phyloP scores from a whole-genome alignment of 164 flowering plant genomes.

The Kingdonia uniflora region DNA sequence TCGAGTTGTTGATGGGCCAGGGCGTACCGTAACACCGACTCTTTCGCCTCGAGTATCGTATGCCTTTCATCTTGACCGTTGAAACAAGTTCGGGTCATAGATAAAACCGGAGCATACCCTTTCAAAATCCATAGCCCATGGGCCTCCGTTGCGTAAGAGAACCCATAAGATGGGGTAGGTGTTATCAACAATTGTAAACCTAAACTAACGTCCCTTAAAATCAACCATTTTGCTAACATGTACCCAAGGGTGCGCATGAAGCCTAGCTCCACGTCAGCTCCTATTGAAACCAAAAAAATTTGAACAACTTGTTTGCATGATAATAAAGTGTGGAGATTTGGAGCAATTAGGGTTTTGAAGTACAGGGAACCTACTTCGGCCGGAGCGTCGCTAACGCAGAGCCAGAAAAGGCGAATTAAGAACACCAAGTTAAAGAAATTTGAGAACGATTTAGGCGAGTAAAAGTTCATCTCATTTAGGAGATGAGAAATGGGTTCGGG shows the following conservation, averaged over 20 bases:
- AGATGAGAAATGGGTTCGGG: constrained; percentile 50
- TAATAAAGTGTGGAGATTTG: constrained; percentile 26
- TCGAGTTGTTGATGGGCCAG: constrained; percentile 84
- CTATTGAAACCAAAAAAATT: constrained; percentile 45
- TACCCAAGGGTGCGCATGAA: constrained; percentile 72
- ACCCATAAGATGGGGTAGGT: constrained; percentile 15
- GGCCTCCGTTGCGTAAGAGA: constrained; percentile 60
- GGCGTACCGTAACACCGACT: constrained; percentile 52
- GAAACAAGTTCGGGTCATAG: constrained; percentile 32
- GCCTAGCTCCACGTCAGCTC: constrained; percentile 66
- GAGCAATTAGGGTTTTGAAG: constrained; percentile 41
- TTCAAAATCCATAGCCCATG: constrained; percentile 68
- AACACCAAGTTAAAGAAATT: constrained; percentile 60
- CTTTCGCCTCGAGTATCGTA: constrained; percentile 37
- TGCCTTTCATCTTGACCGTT: constrained; percentile 7
- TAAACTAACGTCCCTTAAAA: constrained; percentile 34
- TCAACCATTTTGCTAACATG: constrained; percentile 57
- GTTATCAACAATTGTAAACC: constrained; percentile 25
- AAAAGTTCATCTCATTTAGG: constrained; percentile 32
- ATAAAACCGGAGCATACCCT: constrained; percentile 48
- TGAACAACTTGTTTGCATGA: constrained; percentile 31
- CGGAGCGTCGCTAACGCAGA: constrained; percentile 66
- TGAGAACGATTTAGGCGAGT: constrained; percentile 60
- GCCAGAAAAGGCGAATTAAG: constrained; percentile 68
- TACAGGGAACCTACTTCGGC: constrained; percentile 58